phyloP scores from a whole-genome alignment of 2,329 filamentous ascomycete genomes.

The Tolypocladium nubicola region DNA sequence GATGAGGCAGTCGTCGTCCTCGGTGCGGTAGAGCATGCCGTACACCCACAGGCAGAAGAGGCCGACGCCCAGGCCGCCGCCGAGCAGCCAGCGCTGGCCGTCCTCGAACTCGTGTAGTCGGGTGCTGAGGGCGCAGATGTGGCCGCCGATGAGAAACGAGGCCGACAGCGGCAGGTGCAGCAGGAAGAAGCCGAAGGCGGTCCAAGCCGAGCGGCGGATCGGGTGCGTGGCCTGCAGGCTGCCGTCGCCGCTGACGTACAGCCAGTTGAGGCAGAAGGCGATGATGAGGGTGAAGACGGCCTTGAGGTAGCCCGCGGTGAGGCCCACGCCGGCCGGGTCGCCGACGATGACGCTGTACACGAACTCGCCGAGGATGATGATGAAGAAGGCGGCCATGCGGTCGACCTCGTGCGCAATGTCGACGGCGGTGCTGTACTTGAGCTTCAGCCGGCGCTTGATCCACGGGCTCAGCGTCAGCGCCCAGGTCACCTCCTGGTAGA shows the following conservation, averaged over 20 bases:
- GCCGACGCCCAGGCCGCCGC: slow-evolving; percentile 32
- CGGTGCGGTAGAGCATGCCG: slow-evolving; percentile 27
- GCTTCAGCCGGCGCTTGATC: slow-evolving; percentile 29
- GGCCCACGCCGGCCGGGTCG: slow-evolving; percentile 31
- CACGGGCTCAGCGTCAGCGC: slow-evolving; percentile 31
- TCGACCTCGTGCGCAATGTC: slow-evolving; percentile 39
- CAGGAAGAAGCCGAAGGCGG: slow-evolving; percentile 32
- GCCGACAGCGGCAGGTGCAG: slow-evolving; percentile 34
- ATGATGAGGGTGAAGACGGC: slow-evolving; percentile 38
- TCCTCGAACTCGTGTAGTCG: slow-evolving; percentile 26
- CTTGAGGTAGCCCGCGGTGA: slow-evolving; percentile 30
- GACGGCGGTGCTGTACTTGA: slow-evolving; percentile 35
- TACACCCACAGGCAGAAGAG: slow-evolving; percentile 32
- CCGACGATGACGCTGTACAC: slow-evolving; percentile 37
- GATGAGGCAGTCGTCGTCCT: slow-evolving; percentile 23
- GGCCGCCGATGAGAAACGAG: slow-evolving; percentile 34
- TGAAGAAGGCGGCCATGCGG: slow-evolving; percentile 38
- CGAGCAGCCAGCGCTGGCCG: slow-evolving; percentile 35
- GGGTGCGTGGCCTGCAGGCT: slow-evolving; percentile 31
- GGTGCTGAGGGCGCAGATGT: slow-evolving; percentile 30
- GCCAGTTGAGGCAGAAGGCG: slow-evolving; percentile 38
- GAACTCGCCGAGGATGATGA: slow-evolving; percentile 41
- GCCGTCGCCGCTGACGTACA: slow-evolving; percentile 37
- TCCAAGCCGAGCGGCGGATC: slow-evolving; percentile 30
- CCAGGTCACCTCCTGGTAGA: slow-evolving; percentile 31